phyloP scores from a whole-genome alignment of 2,329 filamentous ascomycete species.

The Aphanoascus verrucosus region DNA sequence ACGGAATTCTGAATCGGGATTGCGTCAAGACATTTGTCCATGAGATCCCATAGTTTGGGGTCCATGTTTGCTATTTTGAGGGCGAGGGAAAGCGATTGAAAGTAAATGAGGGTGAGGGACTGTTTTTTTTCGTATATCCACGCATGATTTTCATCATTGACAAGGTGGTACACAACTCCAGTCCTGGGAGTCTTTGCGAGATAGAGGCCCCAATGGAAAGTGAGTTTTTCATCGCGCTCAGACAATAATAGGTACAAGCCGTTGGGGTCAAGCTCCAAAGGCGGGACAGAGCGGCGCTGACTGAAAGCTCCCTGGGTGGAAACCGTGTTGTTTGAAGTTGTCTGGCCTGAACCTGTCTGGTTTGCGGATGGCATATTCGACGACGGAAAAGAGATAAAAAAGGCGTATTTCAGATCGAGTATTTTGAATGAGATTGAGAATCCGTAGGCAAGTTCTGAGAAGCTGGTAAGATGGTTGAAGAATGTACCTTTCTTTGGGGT shows the following conservation, averaged over 20 bases:
- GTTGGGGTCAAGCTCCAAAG: constrained; percentile 10
- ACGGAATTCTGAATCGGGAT: constrained; percentile 19
- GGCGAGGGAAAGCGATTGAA: constrained; percentile 9
- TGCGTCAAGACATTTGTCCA: constrained; percentile 15
- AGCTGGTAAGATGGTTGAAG: too few relatives aligned
- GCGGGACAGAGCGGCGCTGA: too few relatives aligned
- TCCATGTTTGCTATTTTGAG: constrained; percentile 19
- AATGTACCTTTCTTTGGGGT: too few relatives aligned
- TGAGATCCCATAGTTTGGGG: constrained; percentile 15
- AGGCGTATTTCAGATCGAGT: too few relatives aligned
- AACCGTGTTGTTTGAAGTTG: too few relatives aligned
- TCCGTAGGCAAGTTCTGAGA: too few relatives aligned
- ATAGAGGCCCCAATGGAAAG: constrained; percentile 22
- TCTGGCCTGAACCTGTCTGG: too few relatives aligned
- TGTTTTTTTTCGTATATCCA: constrained; percentile 17
- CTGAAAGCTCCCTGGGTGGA: too few relatives aligned
- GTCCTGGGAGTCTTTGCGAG: constrained; percentile 12
- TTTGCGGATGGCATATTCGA: too few relatives aligned
- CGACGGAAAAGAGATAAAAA: too few relatives aligned
- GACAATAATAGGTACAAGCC: constrained; percentile 20
- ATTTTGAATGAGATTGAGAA: too few relatives aligned
- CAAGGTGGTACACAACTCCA: constrained; percentile 19
- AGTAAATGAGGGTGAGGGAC: constrained; percentile 7
- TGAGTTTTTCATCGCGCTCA: constrained; percentile 15
- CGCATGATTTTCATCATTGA: too few relatives aligned